Conservation (phyloP, 192 early-diverging fungal species). For the Cladochytrium replicatum region DNA sequence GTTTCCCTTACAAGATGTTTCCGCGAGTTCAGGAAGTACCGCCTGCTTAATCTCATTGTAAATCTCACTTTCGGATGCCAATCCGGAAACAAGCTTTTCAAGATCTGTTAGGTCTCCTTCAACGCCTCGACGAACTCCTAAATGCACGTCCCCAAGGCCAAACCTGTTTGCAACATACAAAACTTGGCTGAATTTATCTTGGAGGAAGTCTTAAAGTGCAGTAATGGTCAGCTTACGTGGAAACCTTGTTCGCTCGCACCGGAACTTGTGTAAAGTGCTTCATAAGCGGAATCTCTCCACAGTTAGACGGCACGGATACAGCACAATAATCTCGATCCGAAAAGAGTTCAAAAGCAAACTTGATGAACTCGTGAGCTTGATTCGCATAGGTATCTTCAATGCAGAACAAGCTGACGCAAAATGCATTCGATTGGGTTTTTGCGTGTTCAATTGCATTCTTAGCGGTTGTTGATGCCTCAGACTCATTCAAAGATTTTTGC, state of each 20-base stretch:
- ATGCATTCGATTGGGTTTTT: conserved; percentile 24
- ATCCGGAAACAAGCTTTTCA: conserved; percentile 10
- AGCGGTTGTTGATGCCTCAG: conserved; percentile 9
- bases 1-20: too few relatives aligned
- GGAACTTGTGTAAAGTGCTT: conserved; percentile 20
- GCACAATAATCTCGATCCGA: conserved; percentile 42
- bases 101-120: conserved; percentile 8
- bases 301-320: conserved; percentile 28
- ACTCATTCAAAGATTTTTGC: conserved; percentile 12
- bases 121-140: conserved; percentile 12
- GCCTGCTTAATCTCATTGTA: too few relatives aligned
- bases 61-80: conserved; percentile 14
- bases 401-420: conserved; percentile 38
- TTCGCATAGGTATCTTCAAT: conserved; percentile 32
- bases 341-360: conserved; percentile 29
- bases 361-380: conserved; percentile 34
- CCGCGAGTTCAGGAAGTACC: too few relatives aligned
- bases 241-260: conserved; percentile 16
- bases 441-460: conserved; percentile 8
- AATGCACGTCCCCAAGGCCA: conserved; percentile 12
- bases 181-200: conserved; percentile 13
- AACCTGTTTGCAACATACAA: conserved; percentile 36
- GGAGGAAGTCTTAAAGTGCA: neutral
- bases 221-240: conserved; percentile 12
- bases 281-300: conserved; percentile 31